These are phyloP conservation scores for Tulasnella sp. DNA, from an alignment of 768 basidiomycete genomes.

Conservation along the genomic window DNA sequence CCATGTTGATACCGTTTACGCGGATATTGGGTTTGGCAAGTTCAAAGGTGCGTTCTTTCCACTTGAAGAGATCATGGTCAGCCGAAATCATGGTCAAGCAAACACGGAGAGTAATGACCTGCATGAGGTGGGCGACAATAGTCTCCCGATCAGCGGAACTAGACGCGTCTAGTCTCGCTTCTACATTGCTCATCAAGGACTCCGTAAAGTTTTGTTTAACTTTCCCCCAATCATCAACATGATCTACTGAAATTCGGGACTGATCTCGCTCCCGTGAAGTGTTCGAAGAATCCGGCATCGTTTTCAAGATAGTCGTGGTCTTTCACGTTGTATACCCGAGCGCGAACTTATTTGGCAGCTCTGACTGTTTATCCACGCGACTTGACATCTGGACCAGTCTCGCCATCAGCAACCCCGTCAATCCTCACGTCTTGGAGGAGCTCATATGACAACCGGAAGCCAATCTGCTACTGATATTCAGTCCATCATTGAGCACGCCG, in stretches of 20 bases:
- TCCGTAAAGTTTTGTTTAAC: conserved; percentile 9
- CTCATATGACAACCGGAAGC: too few relatives aligned
- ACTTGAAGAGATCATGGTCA: not conserved
- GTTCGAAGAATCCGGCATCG: conserved; percentile 9
- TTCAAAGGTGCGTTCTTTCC: conserved; percentile 25
- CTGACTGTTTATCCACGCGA: too few relatives aligned
- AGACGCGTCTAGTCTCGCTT: not conserved
- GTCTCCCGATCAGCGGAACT: not conserved
- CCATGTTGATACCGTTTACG: conserved; percentile 29
- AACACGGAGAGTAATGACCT: not conserved
- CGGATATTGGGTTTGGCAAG: conserved; percentile 26
- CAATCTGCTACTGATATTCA: too few relatives aligned
- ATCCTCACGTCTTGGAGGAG: too few relatives aligned
- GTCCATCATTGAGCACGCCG: too few relatives aligned
- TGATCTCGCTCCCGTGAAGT: conserved; percentile 14
- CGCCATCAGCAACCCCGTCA: too few relatives aligned
- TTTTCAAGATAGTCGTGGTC: not conserved
- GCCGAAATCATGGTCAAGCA: not conserved
- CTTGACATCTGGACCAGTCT: too few relatives aligned
- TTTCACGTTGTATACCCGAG: too few relatives aligned
- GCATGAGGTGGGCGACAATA: conserved; percentile 10
- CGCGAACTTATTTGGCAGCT: too few relatives aligned
- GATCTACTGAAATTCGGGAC: conserved; percentile 10
- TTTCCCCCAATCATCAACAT: conserved; percentile 7
- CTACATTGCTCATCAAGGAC: not conserved